These are phyloP conservation scores for Metschnikowia corniflorae DNA, from an alignment of 805 yeast genomes.

Conservation along the genomic window DNA sequence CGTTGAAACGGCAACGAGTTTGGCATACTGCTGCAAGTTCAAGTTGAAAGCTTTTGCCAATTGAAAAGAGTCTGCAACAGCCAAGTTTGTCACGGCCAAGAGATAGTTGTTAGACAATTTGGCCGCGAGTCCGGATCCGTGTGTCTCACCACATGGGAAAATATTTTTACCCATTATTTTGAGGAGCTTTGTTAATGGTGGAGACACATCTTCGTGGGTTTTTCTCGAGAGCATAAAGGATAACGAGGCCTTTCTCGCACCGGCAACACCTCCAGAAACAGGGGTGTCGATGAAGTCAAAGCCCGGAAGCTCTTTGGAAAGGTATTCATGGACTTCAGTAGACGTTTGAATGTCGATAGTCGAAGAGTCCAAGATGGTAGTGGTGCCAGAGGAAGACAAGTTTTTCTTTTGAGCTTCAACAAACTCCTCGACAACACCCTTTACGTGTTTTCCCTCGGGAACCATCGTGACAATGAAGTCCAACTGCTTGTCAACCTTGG, in stretches of 20 bases:
- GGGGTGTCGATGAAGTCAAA: conserved; percentile 53
- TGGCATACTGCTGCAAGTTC: conserved; percentile 44
- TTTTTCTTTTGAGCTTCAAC: conserved; percentile 25
- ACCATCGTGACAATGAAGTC: conserved; percentile 50
- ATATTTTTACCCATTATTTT: conserved; percentile 46
- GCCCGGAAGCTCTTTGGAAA: conserved; percentile 28
- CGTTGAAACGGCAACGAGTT: conserved; percentile 48
- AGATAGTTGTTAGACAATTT: conserved; percentile 52
- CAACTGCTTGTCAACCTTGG: conserved; percentile 30
- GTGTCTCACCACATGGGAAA: conserved; percentile 46
- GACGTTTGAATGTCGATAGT: conserved; percentile 52
- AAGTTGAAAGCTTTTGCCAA: conserved; percentile 48
- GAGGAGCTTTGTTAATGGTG: conserved; percentile 28
- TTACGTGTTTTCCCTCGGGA: conserved; percentile 52
- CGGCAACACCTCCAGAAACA: conserved; percentile 54
- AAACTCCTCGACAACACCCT: conserved; percentile 37
- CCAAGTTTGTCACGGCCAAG: conserved; percentile 50
- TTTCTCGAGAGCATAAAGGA: conserved; percentile 50
- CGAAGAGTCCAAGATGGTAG: conserved; percentile 46
- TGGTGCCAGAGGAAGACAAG: conserved; percentile 6
- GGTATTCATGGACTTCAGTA: conserved; percentile 33
- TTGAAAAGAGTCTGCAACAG: conserved; percentile 53
- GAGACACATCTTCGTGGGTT: conserved; percentile 26
- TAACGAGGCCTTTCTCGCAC: conserved; percentile 49
- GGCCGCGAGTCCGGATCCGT: conserved; percentile 53